Evolutionary conservation across 768 basidiomycete genomes (phyloP), one percentile per base, ranked within the genome.

Genomic region (Amanita molliuscula): DNA sequence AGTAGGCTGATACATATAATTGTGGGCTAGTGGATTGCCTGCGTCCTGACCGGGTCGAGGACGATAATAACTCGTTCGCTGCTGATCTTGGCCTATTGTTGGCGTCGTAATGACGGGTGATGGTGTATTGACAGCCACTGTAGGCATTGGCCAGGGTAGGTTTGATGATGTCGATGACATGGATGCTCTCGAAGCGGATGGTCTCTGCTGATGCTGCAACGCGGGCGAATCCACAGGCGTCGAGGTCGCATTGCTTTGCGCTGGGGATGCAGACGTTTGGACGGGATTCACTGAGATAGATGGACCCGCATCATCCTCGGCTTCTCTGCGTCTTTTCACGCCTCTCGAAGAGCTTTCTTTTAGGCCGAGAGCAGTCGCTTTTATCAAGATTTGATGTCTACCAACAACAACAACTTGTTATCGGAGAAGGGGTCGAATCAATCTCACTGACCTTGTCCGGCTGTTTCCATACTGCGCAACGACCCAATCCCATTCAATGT

Each of bases 381-480:
- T 89, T 53, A 88, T 77, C 29, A 89, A 67, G 49, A 90, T 88
- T 61, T 91, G 88, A 57, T 88, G 86, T 59, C 88, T 90, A 52
- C 36, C 8, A n/a, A n/a, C n/a, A n/a, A n/a, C 33, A 31, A 52
- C 13, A 8, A 34, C 13, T 21, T 21, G 38, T 10, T 4, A 23
- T 31, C 34, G 40, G 15, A 11, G 25, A 21, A 33, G 21, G 40
- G 35, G 7, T 37, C 34, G 16, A 31, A 21, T n/a, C n/a, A n/a
- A n/a, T n/a, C n/a, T 40, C 25, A 67, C 67, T 43, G 54, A 85
- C 88, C 84, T 79, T 49, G 88, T 81, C 48, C 88, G 73, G 34
- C 77, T 77, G 53, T 74, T 75, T 3, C 88, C 88, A 80, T 84
- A 89, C 57, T 84, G 77, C 44, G 70, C 70, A 45, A 82, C 78